Evolutionary conservation across 116 monocot genomes (phyloP), one percentile per base, ranked within the genome.

Genomic region (Zostera marina): DNA sequence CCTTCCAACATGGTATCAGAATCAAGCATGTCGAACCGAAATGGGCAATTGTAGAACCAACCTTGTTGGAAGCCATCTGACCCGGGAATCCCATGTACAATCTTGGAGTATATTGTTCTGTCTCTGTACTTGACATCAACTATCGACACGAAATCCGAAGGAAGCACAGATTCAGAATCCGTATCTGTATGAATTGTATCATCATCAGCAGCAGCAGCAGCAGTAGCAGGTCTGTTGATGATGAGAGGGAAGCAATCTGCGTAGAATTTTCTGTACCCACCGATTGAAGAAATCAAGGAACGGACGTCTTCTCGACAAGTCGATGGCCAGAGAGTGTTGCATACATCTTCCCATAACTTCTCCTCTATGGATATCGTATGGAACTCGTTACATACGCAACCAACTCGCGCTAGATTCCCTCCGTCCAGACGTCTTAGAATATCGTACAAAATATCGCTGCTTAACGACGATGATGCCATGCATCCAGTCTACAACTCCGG

Each of bases 31-130:
- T 77, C 73, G 2, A 77, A 42, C 24, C 73, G 65, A 32, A 77
- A 77, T 13, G 77, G 77, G 44, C 69, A 77, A 48, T 70, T 73
- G 61, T 77, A 66, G 42, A 77, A 77, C 77, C 77, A 77, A 58
- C 66, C 68, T 9, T 73, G 65, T 9, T 73, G 65, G 41, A 52
- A 61, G 41, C 62, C 60, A 52, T 62, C 73, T 32, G 77, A 56
- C 46, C 68, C 69, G 9, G 73, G 69, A 73, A 77, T 73, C 54
- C 66, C 77, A 72, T 65, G 69, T 1, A 77, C 12, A 20, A 77
- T 73, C 49, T 73, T 73, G 22, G 77, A 77, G 49, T 73, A 77
- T 21, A 77, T 56, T 11, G 57, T 19, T 52, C 66, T 77, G 4
- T 63, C 73, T 54, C 66, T 77, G 58, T 69, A 77, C 58, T 58